These are phyloP conservation scores for Leonotis leonurus DNA, from an alignment of 257 asterid genomes.

Conservation along the genomic window DNA sequence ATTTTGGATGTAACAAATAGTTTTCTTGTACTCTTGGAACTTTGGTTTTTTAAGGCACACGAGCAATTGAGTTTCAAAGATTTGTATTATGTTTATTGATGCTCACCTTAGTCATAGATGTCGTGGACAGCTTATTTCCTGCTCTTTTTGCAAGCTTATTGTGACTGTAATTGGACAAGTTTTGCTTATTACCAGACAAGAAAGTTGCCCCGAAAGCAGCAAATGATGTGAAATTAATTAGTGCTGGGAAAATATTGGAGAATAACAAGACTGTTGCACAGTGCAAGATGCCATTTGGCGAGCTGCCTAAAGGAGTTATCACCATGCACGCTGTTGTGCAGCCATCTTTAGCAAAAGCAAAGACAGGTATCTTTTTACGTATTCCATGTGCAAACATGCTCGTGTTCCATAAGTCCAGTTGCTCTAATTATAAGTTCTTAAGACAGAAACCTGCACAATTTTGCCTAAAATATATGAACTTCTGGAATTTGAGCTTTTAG, in stretches of 20 bases:
- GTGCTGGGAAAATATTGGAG: constrained; percentile 79
- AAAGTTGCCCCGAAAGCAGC: constrained; percentile 71
- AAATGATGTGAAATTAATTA: constrained; percentile 70
- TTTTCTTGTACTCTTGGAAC: neutral
- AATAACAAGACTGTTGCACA: constrained; percentile 75
- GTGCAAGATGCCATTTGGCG: constrained; percentile 77
- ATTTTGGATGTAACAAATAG: neutral
- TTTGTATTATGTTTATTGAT: neutral
- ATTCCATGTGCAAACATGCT: neutral
- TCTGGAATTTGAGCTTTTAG: neutral
- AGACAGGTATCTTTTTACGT: constrained; percentile 42
- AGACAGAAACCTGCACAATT: neutral
- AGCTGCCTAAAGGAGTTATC: constrained; percentile 59
- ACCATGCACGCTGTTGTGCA: constrained; percentile 94
- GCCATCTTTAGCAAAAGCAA: constrained; percentile 67
- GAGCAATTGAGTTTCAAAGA: neutral
- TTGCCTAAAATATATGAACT: neutral
- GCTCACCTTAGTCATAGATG: neutral
- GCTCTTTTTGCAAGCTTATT: neutral
- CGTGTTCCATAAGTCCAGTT: neutral
- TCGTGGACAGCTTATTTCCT: neutral
- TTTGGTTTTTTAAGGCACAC: neutral
- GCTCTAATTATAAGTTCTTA: neutral
- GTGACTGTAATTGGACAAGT: constrained; percentile 11
- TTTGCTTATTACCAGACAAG: constrained; percentile 44